These are phyloP conservation scores for Fraxinus excelsior DNA, from an alignment of 257 asterid species.

Conservation along the genomic window DNA sequence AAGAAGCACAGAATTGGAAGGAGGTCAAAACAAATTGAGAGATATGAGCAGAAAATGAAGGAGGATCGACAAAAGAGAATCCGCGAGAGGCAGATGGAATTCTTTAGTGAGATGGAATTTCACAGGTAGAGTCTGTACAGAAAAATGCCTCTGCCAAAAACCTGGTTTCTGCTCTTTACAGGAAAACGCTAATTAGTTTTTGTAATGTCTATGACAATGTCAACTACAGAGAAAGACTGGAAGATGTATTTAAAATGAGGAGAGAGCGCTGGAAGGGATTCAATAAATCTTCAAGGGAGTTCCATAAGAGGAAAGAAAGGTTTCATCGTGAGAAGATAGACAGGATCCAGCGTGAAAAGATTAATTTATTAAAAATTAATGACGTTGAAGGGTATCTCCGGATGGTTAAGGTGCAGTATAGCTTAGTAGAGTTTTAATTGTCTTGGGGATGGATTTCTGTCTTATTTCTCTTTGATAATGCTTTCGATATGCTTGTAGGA, in stretches of 20 bases:
- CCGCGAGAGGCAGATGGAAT: slow-evolving; percentile 96
- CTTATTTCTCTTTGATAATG: slow-evolving; percentile 22
- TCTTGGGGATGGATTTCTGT: slow-evolving; percentile 18
- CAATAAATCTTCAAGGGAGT: slow-evolving; percentile 82
- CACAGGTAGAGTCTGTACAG: slow-evolving; percentile 65
- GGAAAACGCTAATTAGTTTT: neutral
- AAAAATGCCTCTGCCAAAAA: slow-evolving; percentile 22
- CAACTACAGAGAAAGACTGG: slow-evolving; percentile 81
- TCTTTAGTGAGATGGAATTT: slow-evolving; percentile 89
- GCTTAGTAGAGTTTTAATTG: slow-evolving; percentile 9
- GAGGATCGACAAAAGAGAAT: slow-evolving; percentile 97
- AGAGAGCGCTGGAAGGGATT: slow-evolving; percentile 97
- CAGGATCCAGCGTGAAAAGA: slow-evolving; percentile 98
- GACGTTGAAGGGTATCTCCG: slow-evolving; percentile 99
- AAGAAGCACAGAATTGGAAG: slow-evolving; percentile 97
- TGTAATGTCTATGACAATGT: slow-evolving; percentile 20
- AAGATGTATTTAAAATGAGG: slow-evolving; percentile 84
- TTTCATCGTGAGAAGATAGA: slow-evolving; percentile 97
- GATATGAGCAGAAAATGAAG: slow-evolving; percentile 97
- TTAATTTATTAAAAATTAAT: slow-evolving; percentile 89
- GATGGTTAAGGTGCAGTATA: slow-evolving; percentile 86
- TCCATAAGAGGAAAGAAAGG: slow-evolving; percentile 96
- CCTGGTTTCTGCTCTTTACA: slow-evolving; percentile 22
- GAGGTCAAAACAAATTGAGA: slow-evolving; percentile 92
- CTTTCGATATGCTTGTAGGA: slow-evolving; percentile 57